phyloP scores from a whole-genome alignment of 2,329 filamentous ascomycete genomes.

The Venturiaceae sp. region DNA sequence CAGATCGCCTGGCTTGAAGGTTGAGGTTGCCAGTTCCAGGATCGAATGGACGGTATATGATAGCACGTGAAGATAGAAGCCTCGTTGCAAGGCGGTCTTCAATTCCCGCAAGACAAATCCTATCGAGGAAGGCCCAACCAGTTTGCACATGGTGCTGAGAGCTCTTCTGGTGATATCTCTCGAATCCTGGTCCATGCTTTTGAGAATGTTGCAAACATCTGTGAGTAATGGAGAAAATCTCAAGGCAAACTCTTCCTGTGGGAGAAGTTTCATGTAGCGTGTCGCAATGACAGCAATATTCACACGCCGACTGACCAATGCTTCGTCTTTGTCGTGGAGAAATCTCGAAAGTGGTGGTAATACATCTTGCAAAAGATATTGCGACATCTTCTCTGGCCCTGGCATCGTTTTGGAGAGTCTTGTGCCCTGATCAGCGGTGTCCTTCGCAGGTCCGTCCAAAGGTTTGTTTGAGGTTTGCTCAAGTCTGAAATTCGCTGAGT shows the following conservation, averaged over 20 bases:
- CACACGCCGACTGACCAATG: slow-evolving; percentile 84
- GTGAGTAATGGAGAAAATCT: slow-evolving; percentile 76
- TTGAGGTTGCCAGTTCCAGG: slow-evolving; percentile 55
- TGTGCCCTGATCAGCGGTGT: slow-evolving; percentile 10
- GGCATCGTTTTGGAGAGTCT: slow-evolving; percentile 58
- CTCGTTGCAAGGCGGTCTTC: slow-evolving; percentile 68
- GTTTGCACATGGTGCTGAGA: slow-evolving; percentile 68
- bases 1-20: slow-evolving; percentile 68
- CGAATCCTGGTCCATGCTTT: slow-evolving; percentile 79
- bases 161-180: slow-evolving; percentile 87
- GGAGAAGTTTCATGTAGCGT: slow-evolving; percentile 75
- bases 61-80: slow-evolving; percentile 89
- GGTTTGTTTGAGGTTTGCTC: background rate
- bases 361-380: slow-evolving; percentile 65
- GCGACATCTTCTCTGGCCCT: slow-evolving; percentile 53
- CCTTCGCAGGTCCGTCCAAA: slow-evolving; percentile 22
- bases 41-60: slow-evolving; percentile 94
- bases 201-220: slow-evolving; percentile 85
- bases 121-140: slow-evolving; percentile 75
- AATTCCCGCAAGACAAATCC: slow-evolving; percentile 92
- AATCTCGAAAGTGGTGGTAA: slow-evolving; percentile 73
- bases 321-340: slow-evolving; percentile 88
- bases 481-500: slow-evolving; percentile 30
- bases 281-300: slow-evolving; percentile 83
- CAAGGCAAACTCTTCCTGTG: slow-evolving; percentile 60